Base-by-base conservation (phyloP, 805 yeast genomes). In the Metschnikowia cerradonensis region DNA sequence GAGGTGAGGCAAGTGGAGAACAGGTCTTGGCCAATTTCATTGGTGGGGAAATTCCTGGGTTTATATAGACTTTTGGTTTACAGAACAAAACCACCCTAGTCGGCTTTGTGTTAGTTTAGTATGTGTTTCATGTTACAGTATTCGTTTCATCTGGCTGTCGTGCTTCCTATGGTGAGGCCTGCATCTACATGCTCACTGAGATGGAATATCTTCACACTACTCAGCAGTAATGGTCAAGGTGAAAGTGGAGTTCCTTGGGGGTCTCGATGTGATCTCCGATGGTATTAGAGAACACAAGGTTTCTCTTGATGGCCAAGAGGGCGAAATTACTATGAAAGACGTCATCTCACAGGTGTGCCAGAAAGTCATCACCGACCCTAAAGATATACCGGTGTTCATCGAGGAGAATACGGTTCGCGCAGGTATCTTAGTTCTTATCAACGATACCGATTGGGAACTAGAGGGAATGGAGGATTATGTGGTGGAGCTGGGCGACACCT, bases 381-480 rank as follows among this genome's bases (percentile, higher is more conserved):
- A 80, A 52, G 90, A 86, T 61, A 71, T 78, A 30, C 85, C 82
- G 3, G 86, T 90, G 11, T 90, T 92, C 61, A 75, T 91, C 6
- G 94, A 88, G 60, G 91, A 88, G 58, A 96, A 75, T 10, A 79
- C 84, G 1, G 83, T 90, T 13, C 81, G 98, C 46, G 96, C 98
- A 0, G 99, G 99, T 2, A 89, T 92, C 43, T 72, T 92, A 53
- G 96, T 94, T 8, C 76, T 92, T 50, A 86, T 92, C 54, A 92
- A 92, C 63, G 98, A 92, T 64, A 83, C 96, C 0, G 99, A 92
- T 70, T 92, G 98, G 98, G 99, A 92, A 62, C 69, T 92, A 13
- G 96, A 90, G 65, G 98, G 90, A 10, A 90, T 85, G 67, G 90
- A 88, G 59, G 86, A 81, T 8, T 90, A 90, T 61, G 81, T 75